Percentiles rank a stretch among this genome's conserved stretches.
These are phyloP conservation scores for Lactarius akahatsu DNA, from an alignment of 768 basidiomycete genomes.

Conservation along the genomic window DNA sequence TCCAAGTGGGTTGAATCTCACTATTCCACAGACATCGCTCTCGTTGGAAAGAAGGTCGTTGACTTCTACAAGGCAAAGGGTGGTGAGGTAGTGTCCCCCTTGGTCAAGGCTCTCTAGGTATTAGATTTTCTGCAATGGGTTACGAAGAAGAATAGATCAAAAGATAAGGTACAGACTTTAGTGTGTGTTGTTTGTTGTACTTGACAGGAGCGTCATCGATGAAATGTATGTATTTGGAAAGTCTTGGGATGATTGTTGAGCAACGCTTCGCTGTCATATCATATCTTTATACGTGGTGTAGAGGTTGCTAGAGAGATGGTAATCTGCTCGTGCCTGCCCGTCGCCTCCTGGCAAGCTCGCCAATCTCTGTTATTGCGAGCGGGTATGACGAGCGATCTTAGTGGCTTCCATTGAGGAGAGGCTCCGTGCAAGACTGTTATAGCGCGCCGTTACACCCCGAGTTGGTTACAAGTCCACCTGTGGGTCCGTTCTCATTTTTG, in stretches of 20 bases:
- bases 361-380: no score
- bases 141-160: background rate
- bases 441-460: no score
- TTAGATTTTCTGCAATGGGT: background rate
- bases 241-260: background rate
- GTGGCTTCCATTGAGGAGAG: no score
- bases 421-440: no score
- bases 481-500: no score
- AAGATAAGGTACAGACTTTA: background rate
- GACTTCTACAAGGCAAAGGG: slow-evolving; percentile 82
- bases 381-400: no score
- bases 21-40: slow-evolving; percentile 64
- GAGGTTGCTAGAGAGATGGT: no score
- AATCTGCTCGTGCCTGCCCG: no score
- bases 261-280: background rate
- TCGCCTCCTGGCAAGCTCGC: no score
- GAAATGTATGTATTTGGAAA: slow-evolving; percentile 10
- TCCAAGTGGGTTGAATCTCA: background rate
- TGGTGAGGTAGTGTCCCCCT: slow-evolving; percentile 67
- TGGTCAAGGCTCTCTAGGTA: slow-evolving; percentile 65
- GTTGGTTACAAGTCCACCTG: no score
- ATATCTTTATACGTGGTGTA: background rate
- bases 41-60: slow-evolving; percentile 81
- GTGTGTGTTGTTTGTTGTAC: slow-evolving; percentile 4
- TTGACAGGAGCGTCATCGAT: background rate